phyloP scores from a whole-genome alignment of 257 asterid species.

The Handroanthus guayacan region DNA sequence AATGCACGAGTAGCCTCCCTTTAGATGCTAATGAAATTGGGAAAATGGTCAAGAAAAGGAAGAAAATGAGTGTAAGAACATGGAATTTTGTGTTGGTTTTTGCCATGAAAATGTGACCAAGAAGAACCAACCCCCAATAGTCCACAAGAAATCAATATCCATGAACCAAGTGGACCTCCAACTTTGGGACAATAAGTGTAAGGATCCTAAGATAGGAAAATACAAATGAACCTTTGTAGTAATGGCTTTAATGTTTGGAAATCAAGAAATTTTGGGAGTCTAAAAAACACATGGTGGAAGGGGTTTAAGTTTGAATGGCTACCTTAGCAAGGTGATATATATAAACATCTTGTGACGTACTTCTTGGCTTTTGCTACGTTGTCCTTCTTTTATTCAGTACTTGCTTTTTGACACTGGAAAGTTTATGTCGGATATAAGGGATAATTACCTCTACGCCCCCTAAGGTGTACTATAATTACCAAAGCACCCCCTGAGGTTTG shows the following conservation, averaged over 20 bases:
- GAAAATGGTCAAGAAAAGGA: constrained; percentile 42
- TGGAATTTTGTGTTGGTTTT: constrained; percentile 39
- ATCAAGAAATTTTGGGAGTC: constrained; percentile 35
- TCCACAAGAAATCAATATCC: constrained; percentile 75
- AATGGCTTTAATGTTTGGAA: constrained; percentile 25
- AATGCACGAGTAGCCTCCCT: constrained; percentile 38
- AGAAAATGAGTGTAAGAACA: constrained; percentile 40
- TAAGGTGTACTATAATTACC: too few species aligned
- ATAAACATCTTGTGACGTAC: constrained; percentile 49
- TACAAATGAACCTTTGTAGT: constrained; percentile 9
- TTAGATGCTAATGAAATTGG: constrained; percentile 32
- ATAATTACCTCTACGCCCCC: too few species aligned
- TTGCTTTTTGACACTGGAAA: constrained; percentile 32
- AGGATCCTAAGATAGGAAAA: constrained; percentile 18
- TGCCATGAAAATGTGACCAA: constrained; percentile 69
- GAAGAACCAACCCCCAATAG: constrained; percentile 62
- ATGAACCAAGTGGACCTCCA: constrained; percentile 75
- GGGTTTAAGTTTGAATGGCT: constrained; percentile 26
- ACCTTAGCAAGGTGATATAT: constrained; percentile 44
- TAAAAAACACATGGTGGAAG: constrained; percentile 47
- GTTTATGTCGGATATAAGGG: not conserved
- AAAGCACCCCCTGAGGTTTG: too few species aligned
- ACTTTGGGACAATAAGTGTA: constrained; percentile 31
- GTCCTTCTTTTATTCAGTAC: constrained; percentile 40
- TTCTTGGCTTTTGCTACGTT: constrained; percentile 35